Evolutionary conservation across 1,139 yeast genomes (phyloP).

Genomic region (Kodamaea suecica): DNA sequence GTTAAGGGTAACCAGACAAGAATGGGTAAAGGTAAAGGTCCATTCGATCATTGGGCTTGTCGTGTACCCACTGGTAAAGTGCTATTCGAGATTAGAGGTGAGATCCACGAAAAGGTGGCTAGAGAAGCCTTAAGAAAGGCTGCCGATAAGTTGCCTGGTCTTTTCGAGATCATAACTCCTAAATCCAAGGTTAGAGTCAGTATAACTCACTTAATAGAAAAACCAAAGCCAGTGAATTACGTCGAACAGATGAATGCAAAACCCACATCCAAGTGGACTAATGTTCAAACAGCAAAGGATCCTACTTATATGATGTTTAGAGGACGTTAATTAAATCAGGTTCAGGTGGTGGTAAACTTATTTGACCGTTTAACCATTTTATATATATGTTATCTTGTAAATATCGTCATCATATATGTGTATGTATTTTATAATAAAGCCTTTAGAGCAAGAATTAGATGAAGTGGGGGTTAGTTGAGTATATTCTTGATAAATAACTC

Average conservation of each 20-base stretch:
- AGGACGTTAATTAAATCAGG: constrained; percentile 51
- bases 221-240: constrained; percentile 50
- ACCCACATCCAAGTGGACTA: constrained; percentile 65
- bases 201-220: constrained; percentile 44
- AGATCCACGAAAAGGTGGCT: constrained; percentile 85
- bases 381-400: background rate
- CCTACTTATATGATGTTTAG: constrained; percentile 51
- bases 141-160: constrained; percentile 88
- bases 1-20: constrained; percentile 97
- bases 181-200: constrained; percentile 73
- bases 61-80: constrained; percentile 96
- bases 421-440: background rate
- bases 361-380: too few species aligned
- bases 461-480: too few species aligned
- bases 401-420: background rate
- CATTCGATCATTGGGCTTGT: constrained; percentile 95
- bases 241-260: constrained; percentile 51
- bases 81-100: constrained; percentile 77
- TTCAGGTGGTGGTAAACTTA: too few species aligned
- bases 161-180: constrained; percentile 76
- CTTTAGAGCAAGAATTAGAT: background rate
- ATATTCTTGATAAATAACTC: too few species aligned
- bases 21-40: constrained; percentile 99
- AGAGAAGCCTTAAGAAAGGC: constrained; percentile 91
- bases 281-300: constrained; percentile 47